phyloP scores from a whole-genome alignment of 1,139 yeast species.

The Pichia sp. region DNA sequence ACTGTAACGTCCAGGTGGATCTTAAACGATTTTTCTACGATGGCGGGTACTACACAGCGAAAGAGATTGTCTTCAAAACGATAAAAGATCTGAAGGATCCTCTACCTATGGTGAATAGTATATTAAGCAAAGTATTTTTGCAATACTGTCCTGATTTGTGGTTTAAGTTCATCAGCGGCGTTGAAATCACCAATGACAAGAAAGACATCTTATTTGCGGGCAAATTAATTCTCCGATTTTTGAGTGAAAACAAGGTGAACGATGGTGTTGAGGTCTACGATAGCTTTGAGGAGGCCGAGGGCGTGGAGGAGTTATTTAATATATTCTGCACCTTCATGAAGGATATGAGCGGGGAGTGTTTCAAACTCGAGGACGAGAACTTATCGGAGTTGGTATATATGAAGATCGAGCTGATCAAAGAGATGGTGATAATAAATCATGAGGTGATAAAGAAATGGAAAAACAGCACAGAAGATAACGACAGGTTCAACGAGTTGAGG shows the following conservation, averaged over 20 bases:
- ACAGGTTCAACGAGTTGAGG: not conserved
- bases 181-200: constrained; percentile 7
- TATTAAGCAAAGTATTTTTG: not conserved
- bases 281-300: constrained; percentile 7
- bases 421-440: constrained; percentile 7
- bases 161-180: constrained; percentile 20
- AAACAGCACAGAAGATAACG: not conserved
- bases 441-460: constrained; percentile 4
- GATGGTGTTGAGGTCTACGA: constrained; percentile 1
- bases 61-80: constrained; percentile 14
- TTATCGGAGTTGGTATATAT: not conserved
- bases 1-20: constrained; percentile 13
- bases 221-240: constrained; percentile 18
- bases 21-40: constrained; percentile 4
- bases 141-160: constrained; percentile 10
- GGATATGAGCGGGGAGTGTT: not conserved
- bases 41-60: constrained; percentile 4
- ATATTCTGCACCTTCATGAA: constrained; percentile 1
- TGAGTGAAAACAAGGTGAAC: constrained; percentile 17
- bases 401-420: constrained; percentile 11
- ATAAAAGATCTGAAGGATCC: constrained; percentile 6
- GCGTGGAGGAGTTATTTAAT: not conserved
- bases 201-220: constrained; percentile 12
- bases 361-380: constrained; percentile 1
- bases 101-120: not conserved